phyloP scores from a whole-genome alignment of 148 eudicot genomes.

The Rhododendron griersonianum region DNA sequence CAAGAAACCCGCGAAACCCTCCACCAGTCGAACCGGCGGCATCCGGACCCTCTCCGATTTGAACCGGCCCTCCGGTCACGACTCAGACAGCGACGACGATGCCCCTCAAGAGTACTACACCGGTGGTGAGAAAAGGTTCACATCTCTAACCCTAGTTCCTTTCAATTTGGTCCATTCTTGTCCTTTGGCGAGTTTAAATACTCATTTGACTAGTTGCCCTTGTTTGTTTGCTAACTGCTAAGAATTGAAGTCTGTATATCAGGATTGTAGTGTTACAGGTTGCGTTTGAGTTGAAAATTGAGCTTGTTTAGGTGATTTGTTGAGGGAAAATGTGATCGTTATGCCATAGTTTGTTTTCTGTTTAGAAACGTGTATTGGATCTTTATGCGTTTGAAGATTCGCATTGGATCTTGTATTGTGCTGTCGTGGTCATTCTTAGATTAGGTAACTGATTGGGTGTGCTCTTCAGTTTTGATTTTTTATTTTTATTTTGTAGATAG shows the following conservation, averaged over 20 bases:
- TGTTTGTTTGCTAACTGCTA: background rate
- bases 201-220: background rate
- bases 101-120: slow-evolving; percentile 82
- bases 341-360: background rate
- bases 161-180: background rate
- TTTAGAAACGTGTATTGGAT: background rate
- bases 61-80: slow-evolving; percentile 73
- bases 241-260: background rate
- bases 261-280: background rate
- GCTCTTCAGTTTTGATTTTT: background rate
- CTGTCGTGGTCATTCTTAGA: background rate
- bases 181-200: background rate
- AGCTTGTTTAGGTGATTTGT: background rate
- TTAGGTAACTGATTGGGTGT: background rate
- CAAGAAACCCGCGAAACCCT: slow-evolving; percentile 72
- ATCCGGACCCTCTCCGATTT: slow-evolving; percentile 84
- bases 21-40: slow-evolving; percentile 56
- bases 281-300: background rate
- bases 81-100: slow-evolving; percentile 77
- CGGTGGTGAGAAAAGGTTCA: slow-evolving; percentile 87
- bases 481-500: background rate
- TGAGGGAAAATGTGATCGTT: background rate
- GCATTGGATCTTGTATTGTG: background rate
- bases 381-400: background rate
- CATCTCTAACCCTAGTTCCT: background rate